These are phyloP conservation scores for Penicillium olsonii DNA, from an alignment of 2,329 filamentous ascomycete species.

Conservation along the genomic window DNA sequence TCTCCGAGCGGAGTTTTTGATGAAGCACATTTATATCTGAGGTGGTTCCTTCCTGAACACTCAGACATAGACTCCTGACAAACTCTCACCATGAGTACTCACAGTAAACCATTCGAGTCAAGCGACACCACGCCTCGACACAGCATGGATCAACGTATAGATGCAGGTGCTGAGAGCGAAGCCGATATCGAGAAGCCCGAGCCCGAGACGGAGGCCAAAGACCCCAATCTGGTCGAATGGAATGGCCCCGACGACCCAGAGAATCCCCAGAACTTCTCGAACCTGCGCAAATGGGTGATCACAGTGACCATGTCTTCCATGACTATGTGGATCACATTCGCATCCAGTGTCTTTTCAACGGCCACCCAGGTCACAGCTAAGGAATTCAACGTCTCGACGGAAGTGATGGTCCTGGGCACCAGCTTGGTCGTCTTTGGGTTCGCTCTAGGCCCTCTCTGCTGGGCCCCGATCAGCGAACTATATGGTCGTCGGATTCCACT, in stretches of 20 bases:
- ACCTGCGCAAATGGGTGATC: constrained; percentile 42
- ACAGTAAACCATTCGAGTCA: constrained; percentile 19
- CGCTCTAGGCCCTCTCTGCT: constrained; percentile 42
- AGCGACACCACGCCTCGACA: constrained; percentile 18
- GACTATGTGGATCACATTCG: constrained; percentile 52
- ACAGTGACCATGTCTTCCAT: constrained; percentile 45
- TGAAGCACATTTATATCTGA: no score
- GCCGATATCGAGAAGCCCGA: constrained; percentile 5
- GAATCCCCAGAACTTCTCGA: constrained; percentile 25
- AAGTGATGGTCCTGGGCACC: constrained; percentile 54
- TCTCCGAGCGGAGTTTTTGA: no score
- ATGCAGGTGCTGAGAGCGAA: neutral
- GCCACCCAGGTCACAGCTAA: constrained; percentile 44
- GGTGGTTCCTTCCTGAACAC: no score
- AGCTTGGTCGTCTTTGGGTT: constrained; percentile 52
- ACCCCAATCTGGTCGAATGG: constrained; percentile 25
- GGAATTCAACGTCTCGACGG: constrained; percentile 48
- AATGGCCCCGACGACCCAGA: constrained; percentile 10
- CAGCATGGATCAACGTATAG: constrained; percentile 17
- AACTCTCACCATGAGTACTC: neutral
- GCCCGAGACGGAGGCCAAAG: constrained; percentile 14
- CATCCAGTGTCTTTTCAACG: constrained; percentile 49
- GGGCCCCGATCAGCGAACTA: constrained; percentile 47
- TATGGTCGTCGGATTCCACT: constrained; percentile 53
- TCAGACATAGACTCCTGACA: no score